Conservation (phyloP, 1,284 basidiomycete genomes). For the Golubevia pallescens region DNA sequence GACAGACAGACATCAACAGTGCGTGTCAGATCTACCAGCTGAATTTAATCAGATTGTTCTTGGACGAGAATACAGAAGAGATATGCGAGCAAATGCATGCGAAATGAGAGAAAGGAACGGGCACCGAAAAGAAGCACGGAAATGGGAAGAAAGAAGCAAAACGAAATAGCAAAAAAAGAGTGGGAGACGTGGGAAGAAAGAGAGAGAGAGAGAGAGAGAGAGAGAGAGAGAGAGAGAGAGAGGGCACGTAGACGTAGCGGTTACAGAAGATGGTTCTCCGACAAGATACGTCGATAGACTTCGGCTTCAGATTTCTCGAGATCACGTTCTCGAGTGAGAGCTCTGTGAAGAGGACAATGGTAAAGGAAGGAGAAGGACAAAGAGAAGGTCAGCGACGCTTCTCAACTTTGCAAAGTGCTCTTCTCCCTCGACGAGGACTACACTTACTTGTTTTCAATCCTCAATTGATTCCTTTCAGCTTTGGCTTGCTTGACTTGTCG, state of each 20-base stretch:
- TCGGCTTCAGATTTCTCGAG: conserved; percentile 17
- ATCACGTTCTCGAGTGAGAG: conserved; percentile 23
- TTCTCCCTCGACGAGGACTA: not conserved
- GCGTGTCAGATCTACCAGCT: no score
- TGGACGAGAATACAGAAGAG: no score
- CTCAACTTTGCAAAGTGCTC: no score
- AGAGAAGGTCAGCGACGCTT: not conserved
- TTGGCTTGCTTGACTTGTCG: conserved; percentile 33
- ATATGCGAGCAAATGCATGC: not conserved
- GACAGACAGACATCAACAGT: no score
- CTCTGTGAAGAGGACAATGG: conserved; percentile 2
- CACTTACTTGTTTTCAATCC: conserved; percentile 30
- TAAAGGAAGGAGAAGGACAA: not conserved
- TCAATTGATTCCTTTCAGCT: conserved; percentile 26
- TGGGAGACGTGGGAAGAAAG: not conserved
- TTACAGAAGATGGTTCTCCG: conserved; percentile 24
- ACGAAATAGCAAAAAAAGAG: not conserved
- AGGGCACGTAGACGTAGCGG: conserved; percentile 18
- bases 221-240: conserved; percentile 23
- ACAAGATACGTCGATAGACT: conserved; percentile 15
- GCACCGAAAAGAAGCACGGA: not conserved
- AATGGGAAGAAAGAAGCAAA: not conserved
- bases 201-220: conserved; percentile 4
- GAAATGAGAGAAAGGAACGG: not conserved
- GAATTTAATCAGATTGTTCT: no score